Evolutionary conservation across 192 early-diverging fungal genomes (phyloP).

Genomic region (Gonapodya prolifera): DNA sequence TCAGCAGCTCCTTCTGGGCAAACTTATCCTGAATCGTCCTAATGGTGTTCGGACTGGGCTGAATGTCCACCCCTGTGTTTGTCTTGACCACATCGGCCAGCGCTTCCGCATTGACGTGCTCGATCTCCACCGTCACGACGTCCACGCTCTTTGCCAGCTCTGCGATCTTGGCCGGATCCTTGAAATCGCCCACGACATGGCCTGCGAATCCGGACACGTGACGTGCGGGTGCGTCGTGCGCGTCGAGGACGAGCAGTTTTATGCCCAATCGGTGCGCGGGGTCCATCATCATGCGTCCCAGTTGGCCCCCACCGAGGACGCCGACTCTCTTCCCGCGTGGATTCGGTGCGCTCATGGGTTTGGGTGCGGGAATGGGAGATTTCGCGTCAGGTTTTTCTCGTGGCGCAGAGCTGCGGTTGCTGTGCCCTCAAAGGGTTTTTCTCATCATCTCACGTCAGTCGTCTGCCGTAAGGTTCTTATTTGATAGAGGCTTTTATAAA

Average conservation of each 20-base stretch:
- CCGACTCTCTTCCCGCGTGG: too few relatives aligned
- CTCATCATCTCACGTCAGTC: too few relatives aligned
- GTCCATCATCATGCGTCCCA: slow-evolving; percentile 95
- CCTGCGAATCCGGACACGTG: slow-evolving; percentile 54
- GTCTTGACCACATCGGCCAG: slow-evolving; percentile 47
- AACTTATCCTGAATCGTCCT: slow-evolving; percentile 94
- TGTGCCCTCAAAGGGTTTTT: too few relatives aligned
- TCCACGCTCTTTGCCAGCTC: slow-evolving; percentile 60
- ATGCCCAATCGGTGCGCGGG: slow-evolving; percentile 87
- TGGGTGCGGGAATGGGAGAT: too few relatives aligned
- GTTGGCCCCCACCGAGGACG: slow-evolving; percentile 81
- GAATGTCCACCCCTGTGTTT: slow-evolving; percentile 32
- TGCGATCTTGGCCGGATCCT: slow-evolving; percentile 59
- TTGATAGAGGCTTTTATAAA: too few relatives aligned
- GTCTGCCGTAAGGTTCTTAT: too few relatives aligned
- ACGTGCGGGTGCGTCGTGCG: slow-evolving; percentile 69
- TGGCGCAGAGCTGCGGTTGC: too few relatives aligned
- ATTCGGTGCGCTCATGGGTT: too few relatives aligned
- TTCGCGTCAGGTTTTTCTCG: too few relatives aligned
- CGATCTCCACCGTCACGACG: slow-evolving; percentile 95
- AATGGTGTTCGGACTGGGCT: slow-evolving; percentile 73
- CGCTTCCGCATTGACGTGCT: slow-evolving; percentile 73
- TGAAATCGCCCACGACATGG: slow-evolving; percentile 79
- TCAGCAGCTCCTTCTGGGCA: slow-evolving; percentile 57
- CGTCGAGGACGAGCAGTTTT: slow-evolving; percentile 72